Evolutionary conservation across 2,329 filamentous ascomycete genomes (phyloP), one percentile per base, ranked within the genome.

Genomic region (Colletotrichum godetiae): DNA sequence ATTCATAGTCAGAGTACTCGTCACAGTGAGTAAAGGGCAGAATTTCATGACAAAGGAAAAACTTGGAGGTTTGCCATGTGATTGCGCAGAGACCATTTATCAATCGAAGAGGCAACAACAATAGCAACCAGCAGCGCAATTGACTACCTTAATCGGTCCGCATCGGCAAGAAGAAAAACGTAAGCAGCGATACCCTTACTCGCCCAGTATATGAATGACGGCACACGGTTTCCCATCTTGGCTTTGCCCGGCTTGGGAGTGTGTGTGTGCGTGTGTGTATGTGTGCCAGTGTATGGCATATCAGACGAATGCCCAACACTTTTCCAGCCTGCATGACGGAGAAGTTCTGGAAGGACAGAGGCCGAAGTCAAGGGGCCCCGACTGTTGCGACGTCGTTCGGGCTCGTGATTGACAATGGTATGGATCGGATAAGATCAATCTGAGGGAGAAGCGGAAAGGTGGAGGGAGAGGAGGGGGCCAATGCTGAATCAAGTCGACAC

Each of bases 261-360:
- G 37, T 42, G 37, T 37, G 12, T 37, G 13, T 37, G 13, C 4
- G 13, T 5, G 33, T 12, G 33, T 35, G 33, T 8, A 11, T 35
- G 33, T 35, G 33, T 37, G 35, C 35, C 13, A 42, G 37, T 7
- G 37, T 42, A 24, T 3, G 24, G 37, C 69, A 69, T 59, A 72
- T 73, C 60, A 19, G 70, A 73, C 35, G 70, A 60, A 53, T 22
- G 12, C 56, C 15, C 15, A 29, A 33, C 57, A 27, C 60, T 31
- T n/a, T 31, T 49, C 53, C 29, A 15, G 27, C 13, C 33, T 57
- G 55, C 69, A 68, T 68, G 65, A 63, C 27, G 58, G 58, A 60
- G 29, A 31, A 31, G 49, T 72, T 72, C 65, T 72, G 69, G 69
- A 72, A 72, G 52, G 37, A 42, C 37, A 42, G 46, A 22, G 29